Conservation (phyloP, 345 rosid species). For the Lagerstroemia speciosa region DNA sequence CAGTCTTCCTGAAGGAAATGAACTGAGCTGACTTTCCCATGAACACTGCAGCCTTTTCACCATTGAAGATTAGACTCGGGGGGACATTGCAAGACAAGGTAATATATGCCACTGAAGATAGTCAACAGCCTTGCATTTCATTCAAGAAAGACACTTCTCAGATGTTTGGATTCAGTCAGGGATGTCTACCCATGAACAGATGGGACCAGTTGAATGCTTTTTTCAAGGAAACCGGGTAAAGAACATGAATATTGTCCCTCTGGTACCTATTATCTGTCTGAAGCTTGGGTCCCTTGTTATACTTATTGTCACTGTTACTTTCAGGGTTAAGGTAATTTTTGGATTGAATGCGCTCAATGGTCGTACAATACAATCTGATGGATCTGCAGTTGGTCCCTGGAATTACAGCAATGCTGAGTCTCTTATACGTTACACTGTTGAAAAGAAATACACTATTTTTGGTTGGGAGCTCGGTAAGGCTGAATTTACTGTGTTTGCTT, state of each 20-base stretch:
- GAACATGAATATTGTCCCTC: neutral
- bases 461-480: slow-evolving; percentile 87
- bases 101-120: slow-evolving; percentile 36
- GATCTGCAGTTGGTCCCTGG: slow-evolving; percentile 65
- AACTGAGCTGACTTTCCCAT: neutral
- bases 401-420: slow-evolving; percentile 62
- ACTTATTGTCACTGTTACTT: slow-evolving; percentile 2
- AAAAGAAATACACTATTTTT: slow-evolving; percentile 39
- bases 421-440: slow-evolving; percentile 48
- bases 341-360: slow-evolving; percentile 74
- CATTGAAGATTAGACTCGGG: slow-evolving; percentile 63
- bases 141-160: slow-evolving; percentile 31
- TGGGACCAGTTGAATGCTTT: slow-evolving; percentile 67
- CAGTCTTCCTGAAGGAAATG: neutral
- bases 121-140: slow-evolving; percentile 29
- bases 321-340: slow-evolving; percentile 63
- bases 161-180: slow-evolving; percentile 52
- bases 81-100: slow-evolving; percentile 69
- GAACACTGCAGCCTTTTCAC: slow-evolving; percentile 47
- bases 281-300: neutral
- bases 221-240: slow-evolving; percentile 52
- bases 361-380: slow-evolving; percentile 27
- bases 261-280: neutral
- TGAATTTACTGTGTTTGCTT: neutral
- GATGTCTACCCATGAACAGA: slow-evolving; percentile 55